Evolutionary conservation across 192 early-diverging fungal species (phyloP).

Genomic region (Coemansia sp.): DNA sequence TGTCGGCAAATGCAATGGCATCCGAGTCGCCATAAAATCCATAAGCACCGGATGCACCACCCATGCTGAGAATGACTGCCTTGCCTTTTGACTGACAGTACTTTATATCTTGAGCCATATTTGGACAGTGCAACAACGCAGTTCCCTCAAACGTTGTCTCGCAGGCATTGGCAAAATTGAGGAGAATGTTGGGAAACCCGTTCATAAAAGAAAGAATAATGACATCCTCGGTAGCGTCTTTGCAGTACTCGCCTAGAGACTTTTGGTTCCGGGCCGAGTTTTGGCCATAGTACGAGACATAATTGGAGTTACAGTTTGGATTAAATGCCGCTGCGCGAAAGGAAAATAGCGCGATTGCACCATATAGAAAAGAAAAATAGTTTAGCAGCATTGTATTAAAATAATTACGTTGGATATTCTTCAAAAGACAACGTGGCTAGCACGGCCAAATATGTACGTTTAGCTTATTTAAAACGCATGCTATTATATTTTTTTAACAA

Average conservation of each 20-base stretch:
- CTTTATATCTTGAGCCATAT: slow-evolving; percentile 62
- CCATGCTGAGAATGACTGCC: slow-evolving; percentile 62
- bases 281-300: slow-evolving; percentile 53
- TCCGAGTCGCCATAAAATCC: slow-evolving; percentile 53
- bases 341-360: not conserved
- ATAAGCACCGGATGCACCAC: slow-evolving; percentile 63
- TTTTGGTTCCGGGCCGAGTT: slow-evolving; percentile 53
- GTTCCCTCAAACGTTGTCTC: slow-evolving; percentile 59
- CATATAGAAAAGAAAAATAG: not conserved
- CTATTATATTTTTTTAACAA: too few relatives aligned
- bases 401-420: not conserved
- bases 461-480: not conserved
- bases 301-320: slow-evolving; percentile 47
- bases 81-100: slow-evolving; percentile 68
- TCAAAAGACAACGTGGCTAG: not conserved
- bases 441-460: not conserved
- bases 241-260: slow-evolving; percentile 58
- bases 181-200: slow-evolving; percentile 55
- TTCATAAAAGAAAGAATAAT: slow-evolving; percentile 65
- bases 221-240: slow-evolving; percentile 60
- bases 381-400: slow-evolving; percentile 4
- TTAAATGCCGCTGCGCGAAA: slow-evolving; percentile 26
- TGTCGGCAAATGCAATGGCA: slow-evolving; percentile 57
- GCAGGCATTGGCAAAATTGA: slow-evolving; percentile 67
- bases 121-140: slow-evolving; percentile 58